These are phyloP conservation scores for Dryas integrifolia DNA, from an alignment of 331 rosid genomes.

Conservation along the genomic window DNA sequence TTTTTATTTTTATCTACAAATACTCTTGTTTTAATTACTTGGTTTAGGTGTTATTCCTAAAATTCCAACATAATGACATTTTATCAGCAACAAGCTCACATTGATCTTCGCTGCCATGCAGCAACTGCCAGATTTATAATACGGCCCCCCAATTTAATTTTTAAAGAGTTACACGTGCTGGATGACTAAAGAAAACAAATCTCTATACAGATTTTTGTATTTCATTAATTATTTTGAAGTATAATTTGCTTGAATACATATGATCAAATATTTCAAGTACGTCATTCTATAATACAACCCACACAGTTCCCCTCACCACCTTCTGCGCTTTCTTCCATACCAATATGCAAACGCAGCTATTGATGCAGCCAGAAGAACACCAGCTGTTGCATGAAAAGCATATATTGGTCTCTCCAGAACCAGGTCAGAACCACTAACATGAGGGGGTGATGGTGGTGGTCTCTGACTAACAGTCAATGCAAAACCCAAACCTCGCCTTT, in stretches of 20 bases:
- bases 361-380: slow-evolving; percentile 82
- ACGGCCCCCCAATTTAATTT: no score
- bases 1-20: no score
- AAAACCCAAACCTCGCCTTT: slow-evolving; percentile 74
- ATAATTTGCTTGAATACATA: slow-evolving; percentile 14
- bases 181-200: no score
- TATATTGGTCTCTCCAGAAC: slow-evolving; percentile 60
- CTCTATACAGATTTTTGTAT: no score
- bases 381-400: slow-evolving; percentile 80
- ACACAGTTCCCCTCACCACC: slow-evolving; percentile 60
- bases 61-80: no score
- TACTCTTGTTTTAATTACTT: no score
- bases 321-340: slow-evolving; percentile 75
- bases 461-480: slow-evolving; percentile 55
- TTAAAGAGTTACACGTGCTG: no score
- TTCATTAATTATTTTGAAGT: slow-evolving; percentile 4
- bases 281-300: slow-evolving; percentile 18
- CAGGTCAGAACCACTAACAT: slow-evolving; percentile 33
- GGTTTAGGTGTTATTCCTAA: no score
- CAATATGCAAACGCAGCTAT: slow-evolving; percentile 78
- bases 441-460: slow-evolving; percentile 37
- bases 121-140: no score
- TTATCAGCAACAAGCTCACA: no score
- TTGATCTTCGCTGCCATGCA: no score
- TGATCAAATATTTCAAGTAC: slow-evolving; percentile 9